Evolutionary conservation across 2,329 filamentous ascomycete genomes (phyloP).

Genomic region (Hortaea werneckii): DNA sequence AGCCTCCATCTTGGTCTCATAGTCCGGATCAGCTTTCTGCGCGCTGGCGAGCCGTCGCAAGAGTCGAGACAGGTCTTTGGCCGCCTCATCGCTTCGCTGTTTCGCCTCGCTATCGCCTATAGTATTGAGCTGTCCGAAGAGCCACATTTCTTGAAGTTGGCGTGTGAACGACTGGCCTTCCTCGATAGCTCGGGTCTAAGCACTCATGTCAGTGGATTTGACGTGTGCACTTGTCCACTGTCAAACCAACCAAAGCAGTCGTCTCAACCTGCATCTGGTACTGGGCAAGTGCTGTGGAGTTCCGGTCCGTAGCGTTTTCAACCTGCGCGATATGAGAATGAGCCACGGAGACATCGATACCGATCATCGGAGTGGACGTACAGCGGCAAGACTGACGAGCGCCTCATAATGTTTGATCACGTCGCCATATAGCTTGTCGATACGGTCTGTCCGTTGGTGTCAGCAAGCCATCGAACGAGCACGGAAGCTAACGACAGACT

Average conservation of each 20-base stretch:
- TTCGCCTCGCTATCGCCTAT: slow-evolving; percentile 35
- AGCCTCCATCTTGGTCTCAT: too few species aligned
- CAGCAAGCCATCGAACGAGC: neutral
- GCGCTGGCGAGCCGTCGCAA: slow-evolving; percentile 23
- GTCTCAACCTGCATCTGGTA: slow-evolving; percentile 51
- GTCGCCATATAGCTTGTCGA: slow-evolving; percentile 30
- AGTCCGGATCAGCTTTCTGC: too few species aligned
- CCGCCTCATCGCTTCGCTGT: slow-evolving; percentile 37
- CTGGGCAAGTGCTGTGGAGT: slow-evolving; percentile 46
- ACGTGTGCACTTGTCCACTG: neutral
- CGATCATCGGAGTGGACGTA: slow-evolving; percentile 16
- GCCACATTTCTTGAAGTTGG: slow-evolving; percentile 56
- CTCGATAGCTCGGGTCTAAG: slow-evolving; percentile 50
- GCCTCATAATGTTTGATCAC: slow-evolving; percentile 45
- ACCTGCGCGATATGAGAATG: slow-evolving; percentile 24
- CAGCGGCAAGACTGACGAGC: slow-evolving; percentile 44
- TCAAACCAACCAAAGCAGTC: slow-evolving; percentile 41
- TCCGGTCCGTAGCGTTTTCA: slow-evolving; percentile 35
- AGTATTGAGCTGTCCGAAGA: slow-evolving; percentile 55
- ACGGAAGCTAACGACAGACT: slow-evolving; percentile 15
- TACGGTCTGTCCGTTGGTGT: slow-evolving; percentile 22
- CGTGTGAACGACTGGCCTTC: slow-evolving; percentile 52
- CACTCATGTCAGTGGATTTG: neutral
- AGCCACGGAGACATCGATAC: neutral
- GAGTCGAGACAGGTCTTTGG: slow-evolving; percentile 36